phyloP scores from a whole-genome alignment of 148 eudicot genomes.

The Silene latifolia region DNA sequence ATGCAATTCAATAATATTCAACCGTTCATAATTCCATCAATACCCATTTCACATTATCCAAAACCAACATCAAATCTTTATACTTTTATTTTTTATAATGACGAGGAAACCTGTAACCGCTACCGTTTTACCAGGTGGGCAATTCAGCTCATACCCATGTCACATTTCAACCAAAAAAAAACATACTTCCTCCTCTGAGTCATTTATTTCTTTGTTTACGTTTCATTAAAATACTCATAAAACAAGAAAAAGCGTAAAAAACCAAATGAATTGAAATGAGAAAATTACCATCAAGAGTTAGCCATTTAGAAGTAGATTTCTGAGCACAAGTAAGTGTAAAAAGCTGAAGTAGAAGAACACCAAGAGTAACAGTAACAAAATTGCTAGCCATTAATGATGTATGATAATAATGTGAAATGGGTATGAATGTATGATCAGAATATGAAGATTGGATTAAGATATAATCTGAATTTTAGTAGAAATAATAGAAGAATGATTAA shows the following conservation, averaged over 20 bases:
- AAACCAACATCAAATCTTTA: neutral
- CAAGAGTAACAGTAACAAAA: neutral
- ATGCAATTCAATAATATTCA: no score
- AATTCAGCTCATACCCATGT: no score
- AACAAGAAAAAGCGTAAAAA: no score
- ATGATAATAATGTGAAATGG: neutral
- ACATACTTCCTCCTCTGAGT: no score
- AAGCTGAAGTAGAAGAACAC: neutral
- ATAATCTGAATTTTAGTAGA: neutral
- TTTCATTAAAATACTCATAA: no score
- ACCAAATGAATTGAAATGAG: neutral
- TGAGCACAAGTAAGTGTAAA: conserved; percentile 9
- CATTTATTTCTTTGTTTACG: no score
- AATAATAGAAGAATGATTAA: neutral
- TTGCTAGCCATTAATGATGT: neutral
- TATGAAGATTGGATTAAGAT: no score
- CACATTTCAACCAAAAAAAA: no score
- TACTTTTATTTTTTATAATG: no score
- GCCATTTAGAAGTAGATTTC: conserved; percentile 16
- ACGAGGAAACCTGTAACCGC: no score
- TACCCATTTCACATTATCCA: neutral
- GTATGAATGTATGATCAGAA: neutral
- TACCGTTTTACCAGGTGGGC: neutral
- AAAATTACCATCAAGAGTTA: conserved; percentile 22
- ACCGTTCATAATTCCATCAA: no score